Evolutionary conservation across 2,329 filamentous ascomycete genomes (phyloP), one percentile per base, ranked within the genome.

Genomic region (Coniochaeta hoffmannii): DNA sequence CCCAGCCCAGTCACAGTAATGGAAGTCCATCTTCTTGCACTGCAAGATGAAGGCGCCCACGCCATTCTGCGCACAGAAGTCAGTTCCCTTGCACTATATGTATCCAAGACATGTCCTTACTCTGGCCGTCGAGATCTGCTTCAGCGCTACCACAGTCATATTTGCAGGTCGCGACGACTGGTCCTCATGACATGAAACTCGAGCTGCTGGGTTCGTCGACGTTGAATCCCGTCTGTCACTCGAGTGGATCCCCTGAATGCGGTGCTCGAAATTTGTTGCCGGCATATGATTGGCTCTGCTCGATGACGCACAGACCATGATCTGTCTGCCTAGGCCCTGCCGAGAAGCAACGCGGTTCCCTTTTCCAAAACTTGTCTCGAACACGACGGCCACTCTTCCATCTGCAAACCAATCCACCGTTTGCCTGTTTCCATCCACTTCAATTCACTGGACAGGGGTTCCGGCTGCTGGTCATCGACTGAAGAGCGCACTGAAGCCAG

Each of bases 1-100:
- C 60, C 92, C 94, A 56, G 89, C 90, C 83, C 88, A 92, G 80
- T 97, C 91, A 78, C 94, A 97, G 78, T 96, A 99, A 76, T 96
- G 89, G 68, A 99, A 90, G 71, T 96, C 90, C 71, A 99, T 79
- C 69, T 87, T 89, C 79, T 90, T 96, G 85, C 94, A 99, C 78
- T 96, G 93, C 57, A 97, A 83, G 73, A 99, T 90, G 78, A 97
- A 97, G 70, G 92, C 89, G 66, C 93, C 93, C 63, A 97, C 81
- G 80, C 94, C 94, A 77, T 99, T 97, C 92, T 97, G 17, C 28
- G 26, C 26, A 12, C 8, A 31, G 26, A 32, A 15, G 49, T 34
- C 49, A 35, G 44, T 50, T 30, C 17, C 19, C 26, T 34, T 11
- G 3, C 19, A 26, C 22, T 2, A 24, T 6, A 15, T 19, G 26